Conservation (phyloP, 768 basidiomycete genomes). For the Suillus clintonianus region DNA sequence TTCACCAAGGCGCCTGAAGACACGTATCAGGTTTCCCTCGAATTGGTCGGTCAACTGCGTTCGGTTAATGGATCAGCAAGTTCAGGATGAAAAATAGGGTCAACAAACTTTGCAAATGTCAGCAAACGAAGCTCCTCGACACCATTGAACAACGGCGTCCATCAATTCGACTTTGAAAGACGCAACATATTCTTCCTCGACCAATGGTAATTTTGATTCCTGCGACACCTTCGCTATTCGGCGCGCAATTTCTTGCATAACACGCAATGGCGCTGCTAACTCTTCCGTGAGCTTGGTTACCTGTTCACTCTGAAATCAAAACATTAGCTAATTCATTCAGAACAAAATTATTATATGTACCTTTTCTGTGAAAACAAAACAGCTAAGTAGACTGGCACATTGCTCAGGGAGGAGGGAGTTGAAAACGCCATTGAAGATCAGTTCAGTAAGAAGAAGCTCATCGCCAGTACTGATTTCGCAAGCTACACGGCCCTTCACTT, state of each 20-base stretch:
- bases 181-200: conserved; percentile 93
- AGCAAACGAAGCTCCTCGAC: conserved; percentile 93
- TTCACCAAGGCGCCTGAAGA: conserved; percentile 93
- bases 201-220: conserved; percentile 85
- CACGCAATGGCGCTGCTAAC: conserved; percentile 85
- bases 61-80: conserved; percentile 3
- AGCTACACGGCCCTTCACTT: conserved; percentile 96
- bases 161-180: conserved; percentile 99
- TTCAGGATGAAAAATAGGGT: background rate
- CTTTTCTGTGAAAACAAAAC: conserved; percentile 98
- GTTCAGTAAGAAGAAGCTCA: conserved; percentile 92
- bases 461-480: conserved; percentile 99
- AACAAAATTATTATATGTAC: conserved; percentile 39
- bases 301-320: conserved; percentile 71
- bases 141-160: conserved; percentile 98
- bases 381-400: conserved; percentile 90
- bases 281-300: conserved; percentile 88
- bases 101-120: conserved; percentile 90
- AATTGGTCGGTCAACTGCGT: conserved; percentile 92
- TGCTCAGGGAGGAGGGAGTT: conserved; percentile 89
- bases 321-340: background rate
- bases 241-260: conserved; percentile 94
- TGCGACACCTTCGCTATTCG: conserved; percentile 97
- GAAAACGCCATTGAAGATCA: conserved; percentile 97
- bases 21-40: conserved; percentile 94